Percentiles rank a stretch among this genome's conserved stretches.
Evolutionary conservation across 805 yeast genomes (phyloP).

Genomic region (Sugiyamaella smithiae): DNA sequence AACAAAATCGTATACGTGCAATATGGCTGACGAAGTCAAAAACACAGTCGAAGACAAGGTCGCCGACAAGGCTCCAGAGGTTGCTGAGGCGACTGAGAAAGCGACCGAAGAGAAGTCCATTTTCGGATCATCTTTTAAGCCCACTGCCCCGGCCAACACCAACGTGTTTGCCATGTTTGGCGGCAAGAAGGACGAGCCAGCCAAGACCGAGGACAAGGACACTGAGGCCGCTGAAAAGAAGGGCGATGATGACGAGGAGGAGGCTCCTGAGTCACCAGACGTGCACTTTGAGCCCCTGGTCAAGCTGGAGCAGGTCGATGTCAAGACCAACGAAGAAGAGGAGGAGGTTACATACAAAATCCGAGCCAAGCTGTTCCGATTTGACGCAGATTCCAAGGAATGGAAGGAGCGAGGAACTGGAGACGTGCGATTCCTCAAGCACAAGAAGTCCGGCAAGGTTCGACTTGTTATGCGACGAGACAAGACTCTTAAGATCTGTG

Average conservation of each 20-base stretch:
- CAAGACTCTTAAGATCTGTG: constrained; percentile 96
- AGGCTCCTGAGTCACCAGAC: constrained; percentile 67
- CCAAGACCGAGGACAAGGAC: constrained; percentile 41
- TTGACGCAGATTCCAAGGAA: constrained; percentile 77
- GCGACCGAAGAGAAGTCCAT: constrained; percentile 19
- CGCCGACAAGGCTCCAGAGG: constrained; percentile 18
- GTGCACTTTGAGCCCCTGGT: constrained; percentile 97
- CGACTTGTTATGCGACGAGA: constrained; percentile 98
- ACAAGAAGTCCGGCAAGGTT: constrained; percentile 75
- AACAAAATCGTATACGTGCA: too few relatives aligned
- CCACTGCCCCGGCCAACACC: constrained; percentile 33
- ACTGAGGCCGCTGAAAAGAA: constrained; percentile 36
- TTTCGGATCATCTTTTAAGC: constrained; percentile 19
- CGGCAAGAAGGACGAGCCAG: constrained; percentile 63
- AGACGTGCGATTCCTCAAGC: constrained; percentile 92
- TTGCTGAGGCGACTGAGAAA: constrained; percentile 16
- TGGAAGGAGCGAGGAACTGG: constrained; percentile 99
- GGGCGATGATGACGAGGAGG: constrained; percentile 48
- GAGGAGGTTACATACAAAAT: constrained; percentile 82
- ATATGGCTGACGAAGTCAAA: constrained; percentile 10
- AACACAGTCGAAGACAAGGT: constrained; percentile 15
- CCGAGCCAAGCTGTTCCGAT: constrained; percentile 88
- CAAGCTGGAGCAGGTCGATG: constrained; percentile 91
- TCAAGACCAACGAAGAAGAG: constrained; percentile 90
- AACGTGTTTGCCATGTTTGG: constrained; percentile 95